These are phyloP conservation scores for bread wheat (Triticum aestivum) DNA, from an alignment of 176 grass and related monocot genomes.

Conservation along the genomic window DNA sequence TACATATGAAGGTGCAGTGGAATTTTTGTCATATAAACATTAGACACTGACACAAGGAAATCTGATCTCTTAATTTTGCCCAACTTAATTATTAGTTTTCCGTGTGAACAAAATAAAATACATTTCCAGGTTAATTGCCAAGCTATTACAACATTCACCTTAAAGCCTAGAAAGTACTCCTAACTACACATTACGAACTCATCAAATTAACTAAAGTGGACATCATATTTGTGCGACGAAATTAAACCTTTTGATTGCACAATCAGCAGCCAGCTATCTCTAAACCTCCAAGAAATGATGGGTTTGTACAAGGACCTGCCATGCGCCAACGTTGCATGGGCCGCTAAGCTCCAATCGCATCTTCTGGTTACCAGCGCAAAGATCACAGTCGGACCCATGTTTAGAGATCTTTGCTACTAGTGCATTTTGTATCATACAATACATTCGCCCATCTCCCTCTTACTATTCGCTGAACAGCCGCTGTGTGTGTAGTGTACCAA, in stretches of 20 bases:
- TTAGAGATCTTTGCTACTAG: not conserved
- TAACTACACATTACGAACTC: not conserved
- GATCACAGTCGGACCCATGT: conserved; percentile 1
- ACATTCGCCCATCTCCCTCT: conserved; percentile 2
- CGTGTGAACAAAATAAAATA: not conserved
- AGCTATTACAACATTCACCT: not conserved
- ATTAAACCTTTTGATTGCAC: not conserved
- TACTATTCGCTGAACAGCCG: not conserved
- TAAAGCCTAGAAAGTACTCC: not conserved
- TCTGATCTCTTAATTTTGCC: not conserved
- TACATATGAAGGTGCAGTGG: not conserved
- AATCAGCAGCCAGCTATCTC: not conserved
- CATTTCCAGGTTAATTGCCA: not conserved
- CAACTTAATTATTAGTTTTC: not conserved
- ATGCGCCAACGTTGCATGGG: conserved; percentile 33
- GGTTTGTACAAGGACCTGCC: not conserved
- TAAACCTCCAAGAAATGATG: not conserved
- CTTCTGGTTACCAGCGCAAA: conserved; percentile 12
- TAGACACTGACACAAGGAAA: no score
- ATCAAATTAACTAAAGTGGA: not conserved
- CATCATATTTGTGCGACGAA: not conserved
- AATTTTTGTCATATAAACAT: not conserved
- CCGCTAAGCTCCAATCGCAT: conserved; percentile 16
- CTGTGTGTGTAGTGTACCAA: not conserved
- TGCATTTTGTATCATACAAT: conserved; percentile 6